A percentile compares a stretch with the other conserved stretches of the same genome.
Conservation (phyloP, 805 yeast species). For the Groenewaldozyma tartarivorans region DNA sequence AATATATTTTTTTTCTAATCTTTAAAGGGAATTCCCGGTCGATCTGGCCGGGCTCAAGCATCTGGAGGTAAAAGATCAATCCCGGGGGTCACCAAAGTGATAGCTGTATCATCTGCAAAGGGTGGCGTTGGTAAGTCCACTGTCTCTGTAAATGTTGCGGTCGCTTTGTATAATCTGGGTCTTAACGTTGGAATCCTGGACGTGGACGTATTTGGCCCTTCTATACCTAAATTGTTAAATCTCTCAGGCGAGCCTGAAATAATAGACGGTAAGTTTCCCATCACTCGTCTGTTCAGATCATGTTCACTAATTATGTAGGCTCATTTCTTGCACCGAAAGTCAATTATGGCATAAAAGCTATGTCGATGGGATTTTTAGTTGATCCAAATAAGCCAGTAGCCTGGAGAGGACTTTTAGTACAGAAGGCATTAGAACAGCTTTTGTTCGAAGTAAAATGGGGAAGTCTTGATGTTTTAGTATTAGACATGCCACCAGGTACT, state of each 20-base stretch:
- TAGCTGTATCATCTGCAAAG: constrained; percentile 66
- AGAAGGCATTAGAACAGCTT: constrained; percentile 80
- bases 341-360: constrained; percentile 69
- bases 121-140: constrained; percentile 82
- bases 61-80: constrained; percentile 35
- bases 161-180: constrained; percentile 46
- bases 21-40: constrained; percentile 35
- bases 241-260: constrained; percentile 62
- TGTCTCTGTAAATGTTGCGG: constrained; percentile 55
- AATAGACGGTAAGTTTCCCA: constrained; percentile 19
- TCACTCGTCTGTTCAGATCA: constrained; percentile 5
- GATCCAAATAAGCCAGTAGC: constrained; percentile 57
- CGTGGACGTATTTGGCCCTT: constrained; percentile 80
- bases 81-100: constrained; percentile 49
- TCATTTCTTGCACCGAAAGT: constrained; percentile 57
- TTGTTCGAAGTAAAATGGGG: constrained; percentile 75
- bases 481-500: constrained; percentile 89
- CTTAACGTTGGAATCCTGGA: constrained; percentile 61
- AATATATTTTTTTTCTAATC: constrained; percentile 14
- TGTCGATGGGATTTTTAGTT: constrained; percentile 84
- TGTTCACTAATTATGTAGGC: constrained; percentile 2
- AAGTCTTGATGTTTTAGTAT: constrained; percentile 52
- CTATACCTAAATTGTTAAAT: constrained; percentile 64
- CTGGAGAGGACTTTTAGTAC: constrained; percentile 83
- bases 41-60: constrained; percentile 44